phyloP scores from a whole-genome alignment of 2,329 filamentous ascomycete species.

The Aspergillus bombycis region DNA sequence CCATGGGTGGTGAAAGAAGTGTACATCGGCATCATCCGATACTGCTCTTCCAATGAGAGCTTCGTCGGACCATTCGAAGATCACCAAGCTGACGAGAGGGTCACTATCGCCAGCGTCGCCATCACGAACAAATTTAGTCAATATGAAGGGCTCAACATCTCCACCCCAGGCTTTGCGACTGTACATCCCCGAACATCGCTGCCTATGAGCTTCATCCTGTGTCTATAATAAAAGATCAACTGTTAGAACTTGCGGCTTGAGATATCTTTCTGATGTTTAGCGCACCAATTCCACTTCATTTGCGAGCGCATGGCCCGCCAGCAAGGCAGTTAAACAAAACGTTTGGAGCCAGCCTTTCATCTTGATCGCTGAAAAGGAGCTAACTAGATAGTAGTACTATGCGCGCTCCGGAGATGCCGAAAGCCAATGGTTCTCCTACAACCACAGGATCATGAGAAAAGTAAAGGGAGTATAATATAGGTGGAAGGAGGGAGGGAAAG shows the following conservation, averaged over 20 bases:
- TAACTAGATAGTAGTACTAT: slow-evolving; percentile 18
- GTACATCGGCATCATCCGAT: slow-evolving; percentile 59
- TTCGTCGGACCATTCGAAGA: slow-evolving; percentile 94
- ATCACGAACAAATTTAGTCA: slow-evolving; percentile 73
- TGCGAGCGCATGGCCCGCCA: slow-evolving; percentile 43
- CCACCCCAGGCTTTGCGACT: slow-evolving; percentile 87
- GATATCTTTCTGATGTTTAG: background rate
- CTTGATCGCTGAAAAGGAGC: slow-evolving; percentile 30
- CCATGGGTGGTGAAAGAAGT: slow-evolving; percentile 14
- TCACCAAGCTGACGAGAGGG: slow-evolving; percentile 77
- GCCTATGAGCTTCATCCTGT: slow-evolving; percentile 73
- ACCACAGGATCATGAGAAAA: slow-evolving; percentile 25
- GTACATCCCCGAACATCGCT: slow-evolving; percentile 94
- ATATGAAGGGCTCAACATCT: slow-evolving; percentile 83
- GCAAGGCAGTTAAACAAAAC: slow-evolving; percentile 40
- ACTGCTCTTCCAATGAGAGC: slow-evolving; percentile 72
- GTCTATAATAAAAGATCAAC: slow-evolving; percentile 56
- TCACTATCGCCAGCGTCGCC: slow-evolving; percentile 65
- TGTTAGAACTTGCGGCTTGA: slow-evolving; percentile 5
- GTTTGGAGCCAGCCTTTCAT: slow-evolving; percentile 47
- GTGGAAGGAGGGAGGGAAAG: background rate
- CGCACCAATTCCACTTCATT: slow-evolving; percentile 52
- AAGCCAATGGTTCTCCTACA: slow-evolving; percentile 18
- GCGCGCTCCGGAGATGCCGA: slow-evolving; percentile 27
- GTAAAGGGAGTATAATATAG: background rate